phyloP scores from a whole-genome alignment of 768 basidiomycete genomes.

The Tricholoma furcatifolium region DNA sequence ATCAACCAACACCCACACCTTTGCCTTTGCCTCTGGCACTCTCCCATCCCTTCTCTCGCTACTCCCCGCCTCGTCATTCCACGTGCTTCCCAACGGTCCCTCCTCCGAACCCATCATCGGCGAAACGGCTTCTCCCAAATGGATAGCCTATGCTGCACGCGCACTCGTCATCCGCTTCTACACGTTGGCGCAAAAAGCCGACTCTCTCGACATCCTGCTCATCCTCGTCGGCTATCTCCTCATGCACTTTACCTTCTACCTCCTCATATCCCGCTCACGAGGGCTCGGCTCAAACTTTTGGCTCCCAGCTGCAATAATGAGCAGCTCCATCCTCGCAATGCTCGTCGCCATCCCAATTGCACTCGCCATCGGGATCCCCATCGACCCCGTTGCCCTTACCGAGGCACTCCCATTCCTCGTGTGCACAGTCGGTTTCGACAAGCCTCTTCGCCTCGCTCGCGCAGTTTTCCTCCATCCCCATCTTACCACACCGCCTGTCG shows the following conservation, averaged over 20 bases:
- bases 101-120: slow-evolving; percentile 37
- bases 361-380: slow-evolving; percentile 70
- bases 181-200: slow-evolving; percentile 65
- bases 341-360: slow-evolving; percentile 81
- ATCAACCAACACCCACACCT: slow-evolving; percentile 27
- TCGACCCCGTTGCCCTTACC: slow-evolving; percentile 90
- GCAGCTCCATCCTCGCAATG: slow-evolving; percentile 80
- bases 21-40: slow-evolving; percentile 42
- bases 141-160: slow-evolving; percentile 83
- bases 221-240: slow-evolving; percentile 91
- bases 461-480: slow-evolving; percentile 87
- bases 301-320: slow-evolving; percentile 68
- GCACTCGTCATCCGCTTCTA: slow-evolving; percentile 23
- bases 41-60: slow-evolving; percentile 36
- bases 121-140: slow-evolving; percentile 78
- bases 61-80: slow-evolving; percentile 12
- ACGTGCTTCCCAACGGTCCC: slow-evolving; percentile 18
- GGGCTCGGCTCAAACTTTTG: slow-evolving; percentile 70
- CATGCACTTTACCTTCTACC: slow-evolving; percentile 95
- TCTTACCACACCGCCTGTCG: slow-evolving; percentile 38
- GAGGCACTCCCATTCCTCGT: slow-evolving; percentile 98
- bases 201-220: slow-evolving; percentile 93
- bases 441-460: slow-evolving; percentile 87
- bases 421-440: slow-evolving; percentile 97
- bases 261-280: slow-evolving; percentile 85